These are phyloP conservation scores for Waltergamsia citrina DNA, from an alignment of 2,329 filamentous ascomycete species.

Conservation along the genomic window DNA sequence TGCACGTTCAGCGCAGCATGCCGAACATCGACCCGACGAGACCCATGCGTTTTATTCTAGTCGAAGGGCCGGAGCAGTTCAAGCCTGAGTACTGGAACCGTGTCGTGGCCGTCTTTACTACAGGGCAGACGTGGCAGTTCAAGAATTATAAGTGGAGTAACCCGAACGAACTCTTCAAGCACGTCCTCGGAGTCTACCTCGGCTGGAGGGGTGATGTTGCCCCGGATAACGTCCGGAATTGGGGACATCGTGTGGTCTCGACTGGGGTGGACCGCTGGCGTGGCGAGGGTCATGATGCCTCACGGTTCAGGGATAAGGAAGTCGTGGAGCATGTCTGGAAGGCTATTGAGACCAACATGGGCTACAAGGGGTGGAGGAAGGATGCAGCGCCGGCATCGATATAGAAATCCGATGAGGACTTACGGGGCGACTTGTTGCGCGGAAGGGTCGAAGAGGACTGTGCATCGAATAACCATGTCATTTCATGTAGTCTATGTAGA, in stretches of 20 bases:
- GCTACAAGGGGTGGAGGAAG: constrained; percentile 70
- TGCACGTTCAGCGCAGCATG: constrained; percentile 74
- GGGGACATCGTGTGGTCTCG: constrained; percentile 76
- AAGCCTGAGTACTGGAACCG: constrained; percentile 97
- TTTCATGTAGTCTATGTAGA: neutral
- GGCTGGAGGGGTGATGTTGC: constrained; percentile 81
- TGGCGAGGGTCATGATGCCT: constrained; percentile 39
- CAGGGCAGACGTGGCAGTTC: constrained; percentile 96
- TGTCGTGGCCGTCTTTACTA: constrained; percentile 94
- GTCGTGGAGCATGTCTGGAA: constrained; percentile 91
- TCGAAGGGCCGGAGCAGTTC: constrained; percentile 88
- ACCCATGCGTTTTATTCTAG: constrained; percentile 86
- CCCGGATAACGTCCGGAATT: constrained; percentile 69
- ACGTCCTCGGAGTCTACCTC: constrained; percentile 79
- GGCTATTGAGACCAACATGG: constrained; percentile 80
- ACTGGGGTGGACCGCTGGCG: constrained; percentile 82
- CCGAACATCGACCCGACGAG: constrained; percentile 60
- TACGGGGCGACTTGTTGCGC: too few species aligned
- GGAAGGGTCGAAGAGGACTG: too few species aligned
- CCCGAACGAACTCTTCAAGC: constrained; percentile 79
- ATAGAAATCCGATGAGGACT: too few species aligned
- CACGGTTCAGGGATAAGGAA: constrained; percentile 79
- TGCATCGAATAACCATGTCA: too few species aligned
- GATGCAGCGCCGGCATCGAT: constrained; percentile 55
- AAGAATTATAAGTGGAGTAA: constrained; percentile 95